Base-by-base conservation (phyloP, 768 basidiomycete species). In the Rhizopogon rudus region DNA sequence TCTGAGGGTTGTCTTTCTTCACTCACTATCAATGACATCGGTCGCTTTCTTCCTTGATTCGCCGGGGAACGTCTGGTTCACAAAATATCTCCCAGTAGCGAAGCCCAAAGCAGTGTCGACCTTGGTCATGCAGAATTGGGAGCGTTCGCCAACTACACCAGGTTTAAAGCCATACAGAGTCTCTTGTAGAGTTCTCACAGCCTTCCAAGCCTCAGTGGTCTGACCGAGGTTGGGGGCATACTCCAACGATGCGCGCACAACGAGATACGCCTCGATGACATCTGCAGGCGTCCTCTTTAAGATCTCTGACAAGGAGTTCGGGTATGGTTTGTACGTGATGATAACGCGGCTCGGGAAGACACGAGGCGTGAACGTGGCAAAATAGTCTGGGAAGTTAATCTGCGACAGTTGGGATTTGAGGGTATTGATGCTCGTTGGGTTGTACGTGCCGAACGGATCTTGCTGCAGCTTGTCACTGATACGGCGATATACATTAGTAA, bases 381-480 rank as follows among this genome's bases (percentile, higher is more conserved):
- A 86, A 70, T 97, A 99, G n/a, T 83, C 77, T 1, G 81, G 76
- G 69, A 96, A 92, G 59, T 89, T 77, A 60, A 99, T 81, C 66
- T 93, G 82, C 1, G 88, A 81, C 5, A 98, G 72, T 1, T 81
- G 72, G 16, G 77, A 74, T 29, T 84, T 84, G 55, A 98, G 80
- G 40, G 88, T 86, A 14, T 79, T 75, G 53, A 93, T 74, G 2
- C 81, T 75, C 41, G 81, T 77, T 6, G 93, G 93, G 67, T 98
- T 98, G 71, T 99, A 98, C 0, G 92, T 89, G 44, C 77, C 85
- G 44, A 91, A 75, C 2, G 95, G 95, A 67, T 98, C 87, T 68
- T 87, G 84, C 57, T 81, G 78, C 44, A 89, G 72, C 33, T 85
- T 76, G 63, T 87, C 88, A 25, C 86, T 87, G 58, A 35, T 25